Evolutionary conservation across 202 grass and related monocot species (phyloP), one percentile per base, ranked within the genome.

Genomic region (Bolboschoenoplectus hybrid): DNA sequence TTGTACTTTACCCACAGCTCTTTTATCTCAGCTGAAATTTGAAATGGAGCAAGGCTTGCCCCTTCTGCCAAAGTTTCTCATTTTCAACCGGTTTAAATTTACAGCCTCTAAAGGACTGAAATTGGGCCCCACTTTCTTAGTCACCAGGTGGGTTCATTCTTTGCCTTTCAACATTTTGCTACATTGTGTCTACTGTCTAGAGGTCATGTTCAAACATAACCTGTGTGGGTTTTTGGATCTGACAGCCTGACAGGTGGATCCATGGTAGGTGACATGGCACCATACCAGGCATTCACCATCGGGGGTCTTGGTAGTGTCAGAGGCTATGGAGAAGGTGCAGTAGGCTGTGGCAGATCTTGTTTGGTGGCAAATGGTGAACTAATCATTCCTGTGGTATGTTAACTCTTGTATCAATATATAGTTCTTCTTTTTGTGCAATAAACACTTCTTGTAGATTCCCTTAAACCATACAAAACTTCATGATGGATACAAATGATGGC

Each of bases 1-100:
- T 49, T 34, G 68, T 83, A 67, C 73, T 84, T 91, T 64, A 85
- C 64, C 1, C 20, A 41, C 57, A 86, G 64, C 55, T 85, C 43
- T 63, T 81, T 74, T 63, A 55, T 88, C 64, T 67, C 87, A 99
- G 97, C 88, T 96, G 82, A 94, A 94, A 69, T 92, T 99, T 81
- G 90, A 98, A 92, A 92, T 99, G 93, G 97, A 99, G 83, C 97
- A 99, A 94, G 93, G 97, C 84, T 90, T 99, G 56, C 97, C 93
- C 70, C 82, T 99, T 69, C 80, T 96, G 78, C 94, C 97, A 41
- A 99, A 91, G 64, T 94, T 85, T 79, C 64, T 96, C 9, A 91
- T 91, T 88, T 99, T 99, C 80, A 99, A 96, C 82, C 89, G 90
- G 89, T 92, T 99, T 80, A 99, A 96, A 82, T 96, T 93, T 86